Conservation (phyloP, 2,329 filamentous ascomycete genomes). For the Fusarium humuli region DNA sequence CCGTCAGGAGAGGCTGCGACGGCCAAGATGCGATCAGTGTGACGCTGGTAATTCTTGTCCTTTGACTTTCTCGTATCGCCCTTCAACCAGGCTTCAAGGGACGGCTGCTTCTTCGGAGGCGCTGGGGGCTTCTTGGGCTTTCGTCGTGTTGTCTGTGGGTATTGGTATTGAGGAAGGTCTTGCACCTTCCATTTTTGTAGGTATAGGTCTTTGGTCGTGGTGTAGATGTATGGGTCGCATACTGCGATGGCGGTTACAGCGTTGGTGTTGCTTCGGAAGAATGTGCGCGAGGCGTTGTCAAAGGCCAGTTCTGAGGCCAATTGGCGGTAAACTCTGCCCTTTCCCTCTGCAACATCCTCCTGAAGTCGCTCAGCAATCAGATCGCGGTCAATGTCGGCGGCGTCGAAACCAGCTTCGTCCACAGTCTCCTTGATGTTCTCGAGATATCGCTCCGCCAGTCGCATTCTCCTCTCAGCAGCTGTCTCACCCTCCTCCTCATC, state of each 20-base stretch:
- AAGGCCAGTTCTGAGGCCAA: constrained; percentile 81
- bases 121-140: constrained; percentile 69
- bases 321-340: constrained; percentile 87
- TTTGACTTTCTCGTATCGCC: constrained; percentile 70
- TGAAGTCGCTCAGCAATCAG: constrained; percentile 89
- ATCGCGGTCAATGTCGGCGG: constrained; percentile 91
- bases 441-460: constrained; percentile 91
- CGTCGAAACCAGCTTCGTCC: constrained; percentile 87
- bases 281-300: constrained; percentile 71
- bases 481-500: constrained; percentile 89
- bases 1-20: constrained; percentile 91
- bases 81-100: constrained; percentile 71
- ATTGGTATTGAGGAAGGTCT: constrained; percentile 70
- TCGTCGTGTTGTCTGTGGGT: constrained; percentile 67
- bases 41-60: constrained; percentile 77
- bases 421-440: constrained; percentile 88
- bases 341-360: constrained; percentile 91
- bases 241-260: constrained; percentile 83
- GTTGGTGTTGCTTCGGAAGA: constrained; percentile 83
- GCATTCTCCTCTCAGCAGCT: constrained; percentile 85
- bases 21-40: constrained; percentile 82
- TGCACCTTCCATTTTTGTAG: constrained; percentile 92
- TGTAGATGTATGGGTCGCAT: constrained; percentile 85
- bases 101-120: constrained; percentile 70
- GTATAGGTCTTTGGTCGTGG: constrained; percentile 84